Conservation (phyloP, 495 filamentous ascomycete genomes). For the Oidiodendron maius region DNA sequence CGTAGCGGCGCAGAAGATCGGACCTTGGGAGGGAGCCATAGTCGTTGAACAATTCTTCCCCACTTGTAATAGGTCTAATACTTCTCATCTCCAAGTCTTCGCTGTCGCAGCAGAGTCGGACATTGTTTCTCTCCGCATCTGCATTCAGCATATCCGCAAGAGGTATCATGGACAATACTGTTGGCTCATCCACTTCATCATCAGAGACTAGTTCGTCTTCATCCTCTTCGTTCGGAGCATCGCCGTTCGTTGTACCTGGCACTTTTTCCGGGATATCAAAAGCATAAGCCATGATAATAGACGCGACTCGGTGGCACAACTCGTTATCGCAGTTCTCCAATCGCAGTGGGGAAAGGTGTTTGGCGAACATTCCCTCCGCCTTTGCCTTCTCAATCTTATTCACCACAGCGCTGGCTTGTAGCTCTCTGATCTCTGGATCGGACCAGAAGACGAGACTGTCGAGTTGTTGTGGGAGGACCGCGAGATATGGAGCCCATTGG, state of each 20-base stretch:
- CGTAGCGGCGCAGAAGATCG: slow-evolving; percentile 82
- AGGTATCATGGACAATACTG: slow-evolving; percentile 79
- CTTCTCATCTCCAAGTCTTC: slow-evolving; percentile 27
- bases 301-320: slow-evolving; percentile 70
- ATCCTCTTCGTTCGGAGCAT: slow-evolving; percentile 45
- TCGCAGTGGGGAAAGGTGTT: slow-evolving; percentile 55
- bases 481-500: slow-evolving; percentile 73
- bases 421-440: slow-evolving; percentile 56
- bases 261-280: slow-evolving; percentile 64
- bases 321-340: slow-evolving; percentile 18
- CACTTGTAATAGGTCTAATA: slow-evolving; percentile 49
- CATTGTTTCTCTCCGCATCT: slow-evolving; percentile 77
- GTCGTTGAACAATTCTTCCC: slow-evolving; percentile 87
- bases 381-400: slow-evolving; percentile 70
- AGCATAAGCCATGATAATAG: slow-evolving; percentile 88
- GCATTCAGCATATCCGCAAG: slow-evolving; percentile 92
- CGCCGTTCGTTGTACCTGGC: slow-evolving; percentile 26
- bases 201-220: slow-evolving; percentile 63
- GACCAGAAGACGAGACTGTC: slow-evolving; percentile 93
- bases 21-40: slow-evolving; percentile 79
- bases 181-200: slow-evolving; percentile 55
- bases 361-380: slow-evolving; percentile 62
- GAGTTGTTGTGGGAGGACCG: slow-evolving; percentile 71
- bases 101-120: slow-evolving; percentile 15
- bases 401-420: slow-evolving; percentile 72